phyloP scores from a whole-genome alignment of 306 rosid species.

The Dalbergia cultrata region DNA sequence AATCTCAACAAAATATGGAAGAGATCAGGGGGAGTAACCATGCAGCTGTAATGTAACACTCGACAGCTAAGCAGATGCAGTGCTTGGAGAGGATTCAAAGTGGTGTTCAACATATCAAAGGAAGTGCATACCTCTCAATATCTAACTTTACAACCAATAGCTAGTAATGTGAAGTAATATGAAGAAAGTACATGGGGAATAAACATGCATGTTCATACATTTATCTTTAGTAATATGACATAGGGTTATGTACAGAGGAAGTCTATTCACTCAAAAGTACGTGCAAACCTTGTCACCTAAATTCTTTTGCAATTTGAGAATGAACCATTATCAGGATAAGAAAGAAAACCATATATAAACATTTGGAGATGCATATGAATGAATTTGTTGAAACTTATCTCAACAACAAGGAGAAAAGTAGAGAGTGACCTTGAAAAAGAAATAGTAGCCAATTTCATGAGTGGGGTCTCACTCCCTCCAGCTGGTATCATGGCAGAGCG shows the following conservation, averaged over 20 bases:
- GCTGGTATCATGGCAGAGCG: conserved; percentile 67
- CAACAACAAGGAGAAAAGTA: conserved; percentile 26
- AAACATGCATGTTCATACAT: not conserved
- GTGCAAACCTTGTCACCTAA: not conserved
- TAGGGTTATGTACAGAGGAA: conserved; percentile 16
- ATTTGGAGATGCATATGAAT: conserved; percentile 8
- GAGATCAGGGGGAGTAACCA: not conserved
- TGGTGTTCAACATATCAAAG: conserved; percentile 4
- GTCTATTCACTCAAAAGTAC: not conserved
- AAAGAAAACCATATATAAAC: not conserved
- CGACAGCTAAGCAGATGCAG: not conserved
- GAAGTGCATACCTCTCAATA: not conserved
- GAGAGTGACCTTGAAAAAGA: conserved; percentile 69
- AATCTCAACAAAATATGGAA: conserved; percentile 25
- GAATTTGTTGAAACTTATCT: conserved; percentile 16
- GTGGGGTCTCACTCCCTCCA: conserved; percentile 68
- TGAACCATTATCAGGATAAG: not conserved
- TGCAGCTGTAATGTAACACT: not conserved
- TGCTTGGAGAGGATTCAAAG: conserved; percentile 29
- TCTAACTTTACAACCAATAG: not conserved
- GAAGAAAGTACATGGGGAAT: conserved; percentile 14
- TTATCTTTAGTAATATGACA: conserved; percentile 4
- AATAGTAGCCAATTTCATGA: conserved; percentile 66
- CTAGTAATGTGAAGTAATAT: conserved; percentile 13
- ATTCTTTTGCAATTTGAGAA: conserved; percentile 6